Evolutionary conservation across 208 protist species (phyloP).

Genomic region (Blastocrithidia nonstop): DNA sequence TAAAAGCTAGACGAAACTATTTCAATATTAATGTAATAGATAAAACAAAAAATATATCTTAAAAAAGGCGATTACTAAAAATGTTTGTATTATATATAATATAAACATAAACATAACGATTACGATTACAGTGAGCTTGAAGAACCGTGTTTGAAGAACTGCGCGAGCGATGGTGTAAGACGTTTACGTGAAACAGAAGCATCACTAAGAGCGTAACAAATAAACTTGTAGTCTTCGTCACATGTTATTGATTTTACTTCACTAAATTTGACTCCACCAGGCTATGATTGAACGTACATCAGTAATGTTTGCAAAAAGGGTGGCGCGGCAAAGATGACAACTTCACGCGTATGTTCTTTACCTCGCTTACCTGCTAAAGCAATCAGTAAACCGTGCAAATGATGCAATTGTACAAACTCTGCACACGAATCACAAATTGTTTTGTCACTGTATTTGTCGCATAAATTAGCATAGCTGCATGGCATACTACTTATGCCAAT

Average conservation of each 20-base stretch:
- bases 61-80: too few species aligned
- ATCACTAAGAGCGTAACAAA: constrained; percentile 51
- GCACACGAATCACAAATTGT: constrained; percentile 13
- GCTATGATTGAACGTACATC: constrained; percentile 15
- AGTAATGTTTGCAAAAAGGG: constrained; percentile 15
- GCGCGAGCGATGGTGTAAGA: constrained; percentile 33
- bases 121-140: too few species aligned
- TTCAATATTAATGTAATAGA: too few species aligned
- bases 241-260: constrained; percentile 4
- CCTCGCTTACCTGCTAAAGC: constrained; percentile 39
- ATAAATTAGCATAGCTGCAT: constrained; percentile 38
- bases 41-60: too few species aligned
- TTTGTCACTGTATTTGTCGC: constrained; percentile 10
- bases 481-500: constrained; percentile 67
- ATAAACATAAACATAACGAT: too few species aligned
- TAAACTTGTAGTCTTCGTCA: constrained; percentile 11
- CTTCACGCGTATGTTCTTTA: constrained; percentile 35
- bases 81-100: too few species aligned
- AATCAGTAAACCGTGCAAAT: constrained; percentile 43
- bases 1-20: too few species aligned
- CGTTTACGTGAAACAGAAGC: constrained; percentile 57
- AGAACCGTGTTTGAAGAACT: constrained; percentile 36
- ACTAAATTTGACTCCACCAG: constrained; percentile 16
- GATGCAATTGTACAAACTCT: constrained; percentile 17
- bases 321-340: constrained; percentile 25